Conservation (phyloP, 306 rosid species). For the Begonia peltatifolia region DNA sequence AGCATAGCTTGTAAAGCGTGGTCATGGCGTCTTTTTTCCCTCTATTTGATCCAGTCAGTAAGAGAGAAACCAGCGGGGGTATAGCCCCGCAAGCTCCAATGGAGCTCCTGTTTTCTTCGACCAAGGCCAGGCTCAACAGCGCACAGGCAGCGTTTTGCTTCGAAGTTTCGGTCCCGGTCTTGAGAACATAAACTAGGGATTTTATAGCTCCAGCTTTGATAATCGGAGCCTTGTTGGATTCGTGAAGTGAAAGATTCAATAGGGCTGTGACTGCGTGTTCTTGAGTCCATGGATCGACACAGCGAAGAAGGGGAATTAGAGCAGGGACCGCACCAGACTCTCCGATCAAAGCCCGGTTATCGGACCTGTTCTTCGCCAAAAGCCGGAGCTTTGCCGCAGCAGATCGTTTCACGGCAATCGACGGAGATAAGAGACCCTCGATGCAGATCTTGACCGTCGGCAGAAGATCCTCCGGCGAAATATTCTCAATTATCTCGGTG, state of each 20-base stretch:
- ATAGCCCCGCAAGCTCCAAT: conserved; percentile 78
- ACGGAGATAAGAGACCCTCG: conserved; percentile 55
- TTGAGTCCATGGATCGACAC: conserved; percentile 79
- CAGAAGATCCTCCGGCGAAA: conserved; percentile 92
- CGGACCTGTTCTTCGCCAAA: conserved; percentile 69
- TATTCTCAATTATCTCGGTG: conserved; percentile 82
- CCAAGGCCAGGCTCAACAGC: conserved; percentile 52
- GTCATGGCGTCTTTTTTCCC: conserved; percentile 79
- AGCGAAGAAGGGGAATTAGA: conserved; percentile 61
- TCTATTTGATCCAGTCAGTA: conserved; percentile 45
- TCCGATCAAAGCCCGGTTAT: conserved; percentile 60
- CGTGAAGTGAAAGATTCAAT: conserved; percentile 63
- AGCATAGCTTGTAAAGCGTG: conserved; percentile 64
- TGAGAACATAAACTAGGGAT: conserved; percentile 63
- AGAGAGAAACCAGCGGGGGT: conserved; percentile 54
- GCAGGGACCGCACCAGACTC: conserved; percentile 85
- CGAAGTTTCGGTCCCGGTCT: conserved; percentile 72
- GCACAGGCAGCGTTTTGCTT: conserved; percentile 94
- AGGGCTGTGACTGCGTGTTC: conserved; percentile 80
- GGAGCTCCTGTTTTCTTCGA: conserved; percentile 65
- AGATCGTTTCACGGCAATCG: conserved; percentile 61
- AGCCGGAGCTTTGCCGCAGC: conserved; percentile 82
- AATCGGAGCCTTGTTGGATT: conserved; percentile 49
- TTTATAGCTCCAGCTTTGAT: conserved; percentile 72
- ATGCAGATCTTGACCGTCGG: conserved; percentile 91